Conservation (phyloP, 2,329 filamentous ascomycete species). For the Pestalotiopsis sp. region DNA sequence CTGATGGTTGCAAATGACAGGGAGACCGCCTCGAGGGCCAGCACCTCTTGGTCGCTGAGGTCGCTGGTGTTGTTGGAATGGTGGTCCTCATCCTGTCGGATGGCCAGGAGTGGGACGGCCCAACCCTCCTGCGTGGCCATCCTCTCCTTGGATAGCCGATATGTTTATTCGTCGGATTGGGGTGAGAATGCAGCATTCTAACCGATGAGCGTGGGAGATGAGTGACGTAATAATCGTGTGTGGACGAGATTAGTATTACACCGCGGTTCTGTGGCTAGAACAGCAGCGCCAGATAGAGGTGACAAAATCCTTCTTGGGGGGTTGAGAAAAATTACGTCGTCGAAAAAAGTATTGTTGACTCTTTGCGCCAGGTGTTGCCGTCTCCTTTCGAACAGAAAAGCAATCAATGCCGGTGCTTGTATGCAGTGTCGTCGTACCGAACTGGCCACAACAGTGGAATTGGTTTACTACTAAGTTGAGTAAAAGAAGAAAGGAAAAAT, state of each 20-base stretch:
- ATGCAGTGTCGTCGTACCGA: background rate
- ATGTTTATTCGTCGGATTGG: background rate
- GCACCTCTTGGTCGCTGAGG: slow-evolving; percentile 1
- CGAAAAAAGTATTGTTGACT: background rate
- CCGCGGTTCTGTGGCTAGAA: background rate
- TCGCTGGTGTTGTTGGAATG: background rate
- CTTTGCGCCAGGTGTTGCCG: background rate
- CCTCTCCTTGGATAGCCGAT: slow-evolving; percentile 7
- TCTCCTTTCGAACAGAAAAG: background rate
- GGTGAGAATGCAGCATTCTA: slow-evolving; percentile 12
- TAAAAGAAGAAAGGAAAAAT: background rate
- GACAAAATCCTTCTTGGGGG: background rate
- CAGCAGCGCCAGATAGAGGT: background rate
- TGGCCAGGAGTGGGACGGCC: slow-evolving; percentile 1
- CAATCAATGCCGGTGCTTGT: background rate
- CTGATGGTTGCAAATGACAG: slow-evolving; percentile 53
- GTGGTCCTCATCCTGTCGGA: background rate
- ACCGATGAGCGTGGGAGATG: background rate
- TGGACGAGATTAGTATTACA: background rate
- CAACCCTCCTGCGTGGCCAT: slow-evolving; percentile 4
- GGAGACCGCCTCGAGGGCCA: slow-evolving; percentile 40
- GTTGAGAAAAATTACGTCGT: background rate
- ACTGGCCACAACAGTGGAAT: background rate
- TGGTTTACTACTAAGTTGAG: background rate
- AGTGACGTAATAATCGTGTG: slow-evolving; percentile 3